Percentiles rank a stretch among this genome's conserved stretches.
Conservation (phyloP, 1,284 basidiomycete genomes). For the Sporisorium sorghi region DNA sequence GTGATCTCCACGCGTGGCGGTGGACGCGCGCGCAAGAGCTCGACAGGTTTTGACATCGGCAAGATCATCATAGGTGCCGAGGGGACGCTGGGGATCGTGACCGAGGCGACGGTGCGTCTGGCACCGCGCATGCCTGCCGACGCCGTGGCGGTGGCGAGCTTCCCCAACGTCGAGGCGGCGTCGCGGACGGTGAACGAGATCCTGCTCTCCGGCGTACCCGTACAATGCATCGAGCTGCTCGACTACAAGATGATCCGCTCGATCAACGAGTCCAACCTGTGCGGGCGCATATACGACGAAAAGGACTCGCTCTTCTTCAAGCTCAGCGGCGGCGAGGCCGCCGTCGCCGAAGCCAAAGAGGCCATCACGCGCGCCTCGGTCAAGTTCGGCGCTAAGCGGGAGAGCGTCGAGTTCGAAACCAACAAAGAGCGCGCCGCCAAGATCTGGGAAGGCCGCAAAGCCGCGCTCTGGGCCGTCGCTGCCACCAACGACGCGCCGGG, state of each 20-base stretch:
- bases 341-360: conserved; percentile 66
- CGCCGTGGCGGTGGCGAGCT: conserved; percentile 72
- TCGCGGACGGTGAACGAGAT: conserved; percentile 81
- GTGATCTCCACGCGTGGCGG: conserved; percentile 88
- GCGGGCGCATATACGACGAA: conserved; percentile 44
- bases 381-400: conserved; percentile 37
- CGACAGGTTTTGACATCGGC: conserved; percentile 89
- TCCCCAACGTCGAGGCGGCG: conserved; percentile 72
- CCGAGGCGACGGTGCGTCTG: conserved; percentile 85
- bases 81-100: conserved; percentile 91
- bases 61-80: conserved; percentile 95
- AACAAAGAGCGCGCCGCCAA: conserved; percentile 78
- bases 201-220: conserved; percentile 70
- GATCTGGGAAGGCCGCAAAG: conserved; percentile 88
- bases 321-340: conserved; percentile 43
- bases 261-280: conserved; percentile 70
- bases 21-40: conserved; percentile 79
- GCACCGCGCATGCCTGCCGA: conserved; percentile 81
- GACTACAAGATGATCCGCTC: conserved; percentile 61
- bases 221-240: conserved; percentile 73
- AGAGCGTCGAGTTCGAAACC: conserved; percentile 74
- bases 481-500: conserved; percentile 76
- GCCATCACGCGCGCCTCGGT: conserved; percentile 35
- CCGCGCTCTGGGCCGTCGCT: conserved; percentile 78
- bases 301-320: conserved; percentile 58